These are phyloP conservation scores for Rosa hybrid DNA, from an alignment of 331 rosid genomes.

Conservation along the genomic window DNA sequence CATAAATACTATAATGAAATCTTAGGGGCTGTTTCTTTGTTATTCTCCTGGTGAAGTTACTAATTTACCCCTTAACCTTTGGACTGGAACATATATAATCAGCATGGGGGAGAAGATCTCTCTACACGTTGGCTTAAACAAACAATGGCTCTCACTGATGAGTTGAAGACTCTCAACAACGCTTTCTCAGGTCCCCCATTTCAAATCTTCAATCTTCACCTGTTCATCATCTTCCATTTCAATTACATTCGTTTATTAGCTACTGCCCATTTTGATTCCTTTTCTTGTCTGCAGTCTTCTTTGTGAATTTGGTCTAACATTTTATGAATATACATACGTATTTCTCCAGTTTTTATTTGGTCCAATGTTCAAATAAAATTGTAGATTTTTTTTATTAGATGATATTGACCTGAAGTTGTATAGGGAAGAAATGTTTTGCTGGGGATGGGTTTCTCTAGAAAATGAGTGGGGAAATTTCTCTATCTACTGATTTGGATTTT, in stretches of 20 bases:
- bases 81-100: constrained; percentile 37
- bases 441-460: too few relatives aligned
- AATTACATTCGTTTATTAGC: background rate
- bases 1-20: background rate
- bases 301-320: background rate
- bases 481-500: background rate
- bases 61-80: constrained; percentile 23
- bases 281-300: background rate
- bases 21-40: background rate
- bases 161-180: constrained; percentile 53
- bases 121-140: background rate
- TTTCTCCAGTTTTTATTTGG: background rate
- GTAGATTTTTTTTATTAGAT: too few relatives aligned
- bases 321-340: background rate
- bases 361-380: too few relatives aligned
- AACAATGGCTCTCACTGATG: constrained; percentile 55
- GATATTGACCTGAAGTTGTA: too few relatives aligned
- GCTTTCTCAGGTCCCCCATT: constrained; percentile 75
- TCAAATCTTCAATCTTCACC: background rate
- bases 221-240: background rate
- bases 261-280: constrained; percentile 1
- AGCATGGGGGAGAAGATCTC: background rate
- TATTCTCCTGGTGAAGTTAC: background rate
- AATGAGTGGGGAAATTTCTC: background rate
- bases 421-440: background rate